Evolutionary conservation across 2,329 filamentous ascomycete genomes (phyloP).

Genomic region (Diaporthe aspalathi): DNA sequence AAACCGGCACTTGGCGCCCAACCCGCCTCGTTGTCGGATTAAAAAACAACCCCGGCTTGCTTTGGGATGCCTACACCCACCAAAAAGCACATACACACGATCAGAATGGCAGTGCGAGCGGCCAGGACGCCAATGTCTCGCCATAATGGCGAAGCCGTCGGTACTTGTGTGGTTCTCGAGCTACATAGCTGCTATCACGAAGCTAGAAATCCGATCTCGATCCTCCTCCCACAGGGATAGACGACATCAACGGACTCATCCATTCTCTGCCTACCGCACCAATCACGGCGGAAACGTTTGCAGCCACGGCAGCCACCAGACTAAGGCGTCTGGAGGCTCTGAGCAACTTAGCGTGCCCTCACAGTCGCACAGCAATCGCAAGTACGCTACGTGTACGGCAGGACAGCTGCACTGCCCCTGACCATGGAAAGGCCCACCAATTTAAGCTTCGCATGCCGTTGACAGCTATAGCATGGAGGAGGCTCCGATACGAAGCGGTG

Average conservation of each 20-base stretch:
- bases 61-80: neutral
- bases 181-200: slow-evolving; percentile 7
- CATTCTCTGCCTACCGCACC: slow-evolving; percentile 8
- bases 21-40: neutral
- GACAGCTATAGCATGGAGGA: slow-evolving; percentile 17
- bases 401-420: neutral
- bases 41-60: neutral
- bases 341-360: neutral
- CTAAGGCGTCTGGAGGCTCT: slow-evolving; percentile 17
- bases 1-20: slow-evolving; percentile 11
- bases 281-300: slow-evolving; percentile 11
- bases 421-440: neutral
- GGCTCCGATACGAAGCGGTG: neutral
- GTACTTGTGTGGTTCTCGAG: neutral
- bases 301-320: slow-evolving; percentile 23
- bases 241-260: neutral
- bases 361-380: neutral
- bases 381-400: neutral
- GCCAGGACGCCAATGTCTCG: neutral
- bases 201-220: slow-evolving; percentile 9
- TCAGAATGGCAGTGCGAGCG: slow-evolving; percentile 4
- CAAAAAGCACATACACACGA: neutral
- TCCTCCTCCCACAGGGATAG: neutral
- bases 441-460: slow-evolving; percentile 20
- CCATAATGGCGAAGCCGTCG: neutral